Evolutionary conservation across 108 stramenopile genomes (phyloP).

Genomic region (Cyclotella choctawhatcheeana): DNA sequence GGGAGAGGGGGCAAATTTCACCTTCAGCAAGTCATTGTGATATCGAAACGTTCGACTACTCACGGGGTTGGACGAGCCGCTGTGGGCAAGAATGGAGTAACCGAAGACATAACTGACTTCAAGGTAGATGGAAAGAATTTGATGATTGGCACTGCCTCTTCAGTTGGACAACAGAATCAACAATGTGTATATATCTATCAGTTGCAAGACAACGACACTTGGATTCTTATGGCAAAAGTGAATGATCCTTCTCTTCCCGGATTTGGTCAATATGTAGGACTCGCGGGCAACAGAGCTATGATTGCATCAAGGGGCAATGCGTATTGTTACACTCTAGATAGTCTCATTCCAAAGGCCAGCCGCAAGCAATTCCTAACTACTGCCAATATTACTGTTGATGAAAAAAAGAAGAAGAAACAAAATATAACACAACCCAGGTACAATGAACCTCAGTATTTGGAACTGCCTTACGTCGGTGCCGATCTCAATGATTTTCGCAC

Average conservation of each 20-base stretch:
- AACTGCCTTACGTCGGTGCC: conserved; percentile 7
- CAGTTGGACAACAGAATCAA: conserved; percentile 10
- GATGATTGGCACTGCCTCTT: conserved; percentile 30
- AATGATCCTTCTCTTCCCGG: conserved; percentile 18
- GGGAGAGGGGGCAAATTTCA: conserved; percentile 23
- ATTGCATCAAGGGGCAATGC: conserved; percentile 30
- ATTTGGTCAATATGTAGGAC: conserved; percentile 32
- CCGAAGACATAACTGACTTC: conserved; percentile 32
- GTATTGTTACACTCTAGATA: conserved; percentile 31
- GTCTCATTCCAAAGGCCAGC: conserved; percentile 5
- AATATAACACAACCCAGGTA: conserved; percentile 16
- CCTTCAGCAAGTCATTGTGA: conserved; percentile 36
- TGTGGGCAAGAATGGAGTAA: not conserved
- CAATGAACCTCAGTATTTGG: conserved; percentile 9
- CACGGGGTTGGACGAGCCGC: conserved; percentile 12
- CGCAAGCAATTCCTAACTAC: conserved; percentile 4
- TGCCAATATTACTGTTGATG: not conserved
- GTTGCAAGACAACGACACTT: conserved; percentile 25
- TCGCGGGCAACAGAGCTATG: conserved; percentile 23
- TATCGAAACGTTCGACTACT: conserved; percentile 20
- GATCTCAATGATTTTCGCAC: conserved; percentile 14
- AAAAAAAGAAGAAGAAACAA: not conserved
- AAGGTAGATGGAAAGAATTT: conserved; percentile 30
- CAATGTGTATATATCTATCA: conserved; percentile 43
- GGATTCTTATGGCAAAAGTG: conserved; percentile 36